phyloP scores from a whole-genome alignment of 176 grass and related monocot species.

The Hyparrhenia diplandra region DNA sequence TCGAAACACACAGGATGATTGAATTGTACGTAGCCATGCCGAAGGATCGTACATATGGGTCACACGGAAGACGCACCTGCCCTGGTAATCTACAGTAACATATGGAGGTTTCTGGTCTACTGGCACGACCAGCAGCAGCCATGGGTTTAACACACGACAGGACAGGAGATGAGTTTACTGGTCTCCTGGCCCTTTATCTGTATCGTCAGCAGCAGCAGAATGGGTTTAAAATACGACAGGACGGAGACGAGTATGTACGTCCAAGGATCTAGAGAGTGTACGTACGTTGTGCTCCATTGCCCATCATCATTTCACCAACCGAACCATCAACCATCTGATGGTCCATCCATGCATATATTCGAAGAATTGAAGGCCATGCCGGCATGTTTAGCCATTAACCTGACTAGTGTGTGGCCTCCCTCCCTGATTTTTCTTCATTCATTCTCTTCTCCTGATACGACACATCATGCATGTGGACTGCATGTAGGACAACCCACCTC shows the following conservation, averaged over 20 bases:
- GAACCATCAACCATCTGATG: constrained; percentile 12
- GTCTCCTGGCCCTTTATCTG: not conserved
- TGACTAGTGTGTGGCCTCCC: too few relatives aligned
- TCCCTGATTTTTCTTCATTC: not conserved
- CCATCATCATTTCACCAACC: constrained; percentile 1
- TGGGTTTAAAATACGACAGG: constrained; percentile 7
- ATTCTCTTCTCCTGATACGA: not conserved
- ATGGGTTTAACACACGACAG: constrained; percentile 9
- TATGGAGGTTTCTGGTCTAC: not conserved
- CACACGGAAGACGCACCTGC: too few relatives aligned
- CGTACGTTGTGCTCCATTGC: not conserved
- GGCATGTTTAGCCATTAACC: not conserved
- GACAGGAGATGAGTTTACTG: not conserved
- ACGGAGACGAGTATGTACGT: not conserved
- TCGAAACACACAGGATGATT: too few relatives aligned
- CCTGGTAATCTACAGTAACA: not conserved
- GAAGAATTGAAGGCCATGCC: not conserved
- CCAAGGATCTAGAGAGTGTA: not conserved
- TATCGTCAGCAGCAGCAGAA: not conserved
- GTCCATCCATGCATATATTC: not conserved
- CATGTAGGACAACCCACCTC: not conserved
- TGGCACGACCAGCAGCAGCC: not conserved
- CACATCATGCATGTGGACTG: constrained; percentile 23
- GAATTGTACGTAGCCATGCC: not conserved
- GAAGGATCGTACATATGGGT: too few relatives aligned